Evolutionary conservation across 2,329 filamentous ascomycete species (phyloP), one percentile per base, ranked within the genome.

Genomic region (Botrytis elliptica): DNA sequence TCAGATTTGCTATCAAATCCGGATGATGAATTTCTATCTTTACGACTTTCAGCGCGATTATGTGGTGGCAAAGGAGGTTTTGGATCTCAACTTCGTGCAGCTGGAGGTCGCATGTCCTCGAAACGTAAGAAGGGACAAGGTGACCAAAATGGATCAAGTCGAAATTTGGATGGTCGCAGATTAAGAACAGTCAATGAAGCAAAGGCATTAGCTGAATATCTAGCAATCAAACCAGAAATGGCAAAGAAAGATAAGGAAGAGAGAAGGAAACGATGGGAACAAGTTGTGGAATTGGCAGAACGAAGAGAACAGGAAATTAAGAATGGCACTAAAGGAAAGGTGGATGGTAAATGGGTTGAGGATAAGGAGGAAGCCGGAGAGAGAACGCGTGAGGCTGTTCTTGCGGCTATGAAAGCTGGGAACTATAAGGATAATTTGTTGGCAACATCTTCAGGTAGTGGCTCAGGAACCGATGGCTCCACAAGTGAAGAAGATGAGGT

Each of bases 41-140:
- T 99, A 6, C 93, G 94, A 71, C 89, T 99, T 44, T 91, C 90
- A 10, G 86, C 91, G 2, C 92, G 92, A 9, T 85, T 98, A 57
- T 93, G 92, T 78, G 96, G 97, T 85, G 97, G 97, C 81, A 99
- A 99, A 82, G 96, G 96, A 83, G 96, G 96, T 80, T 99, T 99
- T 82, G 96, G 96, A 71, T 98, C 95, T 2, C 97, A 99, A 83
- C 90, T 99, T 55, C 93, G 97, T 81, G 96, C 97, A 0, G 96
- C 96, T 4, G 96, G 97, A 81, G 96, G 97, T 59, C 95, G 97
- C 84, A 99, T 99, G 96, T 97, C 94, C 3, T 95, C 93, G n/a
- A 89, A 89, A 79, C 90, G 91, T 78, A 97, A 97, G 85, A 96
- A 91, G 80, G 91, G 91, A 73, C 90, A 93, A 78, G 91, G 90